Evolutionary conservation across 2,329 filamentous ascomycete species (phyloP).

Genomic region (Tolypocladium guangdongense): DNA sequence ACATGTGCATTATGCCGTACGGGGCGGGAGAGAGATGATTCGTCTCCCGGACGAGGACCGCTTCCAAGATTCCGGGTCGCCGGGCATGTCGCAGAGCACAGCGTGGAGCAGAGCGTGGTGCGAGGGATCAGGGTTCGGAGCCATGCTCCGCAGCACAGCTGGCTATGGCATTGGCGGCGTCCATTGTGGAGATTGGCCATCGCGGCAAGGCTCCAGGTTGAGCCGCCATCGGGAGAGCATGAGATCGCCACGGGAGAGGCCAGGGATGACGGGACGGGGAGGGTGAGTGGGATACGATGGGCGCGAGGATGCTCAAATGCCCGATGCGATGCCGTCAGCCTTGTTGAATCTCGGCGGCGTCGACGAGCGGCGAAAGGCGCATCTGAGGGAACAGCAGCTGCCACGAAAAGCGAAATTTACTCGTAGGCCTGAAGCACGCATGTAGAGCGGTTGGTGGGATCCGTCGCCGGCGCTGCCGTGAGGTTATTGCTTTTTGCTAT

Average conservation of each 20-base stretch:
- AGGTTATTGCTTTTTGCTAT: neutral
- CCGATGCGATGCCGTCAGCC: neutral
- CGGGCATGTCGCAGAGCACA: neutral
- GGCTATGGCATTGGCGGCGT: neutral
- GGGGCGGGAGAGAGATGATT: neutral
- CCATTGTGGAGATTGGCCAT: neutral
- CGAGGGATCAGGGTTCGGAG: neutral
- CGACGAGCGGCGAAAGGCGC: neutral
- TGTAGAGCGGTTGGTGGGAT: neutral
- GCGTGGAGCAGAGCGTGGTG: neutral
- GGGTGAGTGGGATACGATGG: neutral
- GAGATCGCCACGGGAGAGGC: neutral
- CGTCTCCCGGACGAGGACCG: neutral
- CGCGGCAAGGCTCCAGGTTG: neutral
- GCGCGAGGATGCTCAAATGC: too few relatives aligned
- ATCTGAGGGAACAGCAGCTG: neutral
- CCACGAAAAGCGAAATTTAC: neutral
- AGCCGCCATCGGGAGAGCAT: neutral
- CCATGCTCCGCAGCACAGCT: neutral
- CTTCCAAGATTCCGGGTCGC: conserved; percentile 1
- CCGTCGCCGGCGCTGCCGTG: neutral
- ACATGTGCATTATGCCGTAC: neutral
- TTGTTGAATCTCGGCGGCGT: neutral
- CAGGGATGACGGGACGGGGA: neutral
- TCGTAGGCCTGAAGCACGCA: neutral